These are phyloP conservation scores for Blastocystis sp. DNA, from an alignment of 352 stramenopile species.

Conservation along the genomic window DNA sequence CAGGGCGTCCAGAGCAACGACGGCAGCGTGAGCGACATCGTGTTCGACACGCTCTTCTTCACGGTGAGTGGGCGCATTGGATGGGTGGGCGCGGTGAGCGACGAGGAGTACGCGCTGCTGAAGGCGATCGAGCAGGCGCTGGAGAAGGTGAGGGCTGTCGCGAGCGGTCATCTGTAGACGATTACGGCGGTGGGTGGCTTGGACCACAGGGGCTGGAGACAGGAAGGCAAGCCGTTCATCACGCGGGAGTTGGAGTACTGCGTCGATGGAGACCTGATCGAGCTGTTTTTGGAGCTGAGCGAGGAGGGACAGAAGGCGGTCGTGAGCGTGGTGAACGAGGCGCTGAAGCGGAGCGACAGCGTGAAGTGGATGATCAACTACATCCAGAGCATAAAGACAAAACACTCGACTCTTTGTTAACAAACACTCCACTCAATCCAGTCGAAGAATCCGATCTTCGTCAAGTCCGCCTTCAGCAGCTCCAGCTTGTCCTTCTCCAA, in stretches of 20 bases:
- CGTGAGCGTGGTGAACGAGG: not conserved
- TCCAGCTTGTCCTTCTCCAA: constrained; percentile 41
- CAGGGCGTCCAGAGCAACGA: not conserved
- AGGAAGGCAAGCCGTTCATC: not conserved
- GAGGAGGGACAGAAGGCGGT: constrained; percentile 11
- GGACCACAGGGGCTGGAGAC: constrained; percentile 14
- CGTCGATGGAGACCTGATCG: constrained; percentile 54
- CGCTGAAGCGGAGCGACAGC: not conserved
- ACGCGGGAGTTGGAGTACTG: constrained; percentile 5
- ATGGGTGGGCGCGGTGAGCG: constrained; percentile 10
- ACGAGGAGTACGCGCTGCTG: constrained; percentile 28
- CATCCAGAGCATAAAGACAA: constrained; percentile 29
- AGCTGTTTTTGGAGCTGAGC: constrained; percentile 55
- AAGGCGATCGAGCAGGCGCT: not conserved
- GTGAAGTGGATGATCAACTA: constrained; percentile 27
- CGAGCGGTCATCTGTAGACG: not conserved
- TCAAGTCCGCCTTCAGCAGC: constrained; percentile 60
- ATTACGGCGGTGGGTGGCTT: constrained; percentile 52
- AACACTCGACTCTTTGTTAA: constrained; percentile 67
- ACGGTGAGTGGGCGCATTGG: constrained; percentile 59
- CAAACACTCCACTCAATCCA: constrained; percentile 66
- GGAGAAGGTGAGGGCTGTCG: not conserved
- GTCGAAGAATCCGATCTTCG: constrained; percentile 71
- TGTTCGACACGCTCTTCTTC: constrained; percentile 41
- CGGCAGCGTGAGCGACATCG: not conserved